These are phyloP conservation scores for Aspergillus quadrilineatus DNA, from an alignment of 2,329 filamentous ascomycete genomes.

Conservation along the genomic window DNA sequence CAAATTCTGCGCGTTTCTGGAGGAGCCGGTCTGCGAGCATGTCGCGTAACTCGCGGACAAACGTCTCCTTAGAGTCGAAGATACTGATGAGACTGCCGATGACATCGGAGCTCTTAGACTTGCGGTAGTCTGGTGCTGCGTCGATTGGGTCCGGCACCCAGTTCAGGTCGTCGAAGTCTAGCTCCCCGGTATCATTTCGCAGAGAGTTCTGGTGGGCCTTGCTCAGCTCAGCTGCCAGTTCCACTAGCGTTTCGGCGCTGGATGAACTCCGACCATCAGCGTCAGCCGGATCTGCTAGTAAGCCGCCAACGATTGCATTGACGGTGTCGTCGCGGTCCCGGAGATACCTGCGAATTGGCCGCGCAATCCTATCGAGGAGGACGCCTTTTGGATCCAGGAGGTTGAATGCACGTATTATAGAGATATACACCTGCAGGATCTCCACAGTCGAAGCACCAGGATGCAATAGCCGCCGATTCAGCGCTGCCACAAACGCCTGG, in stretches of 20 bases:
- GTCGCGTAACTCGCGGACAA: conserved; percentile 89
- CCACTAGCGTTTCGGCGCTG: conserved; percentile 47
- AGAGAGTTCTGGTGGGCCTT: conserved; percentile 43
- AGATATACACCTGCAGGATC: conserved; percentile 67
- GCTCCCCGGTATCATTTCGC: conserved; percentile 58
- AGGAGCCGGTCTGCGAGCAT: conserved; percentile 82
- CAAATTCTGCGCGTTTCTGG: conserved; percentile 64
- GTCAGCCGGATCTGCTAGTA: conserved; percentile 56
- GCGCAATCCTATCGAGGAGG: conserved; percentile 64
- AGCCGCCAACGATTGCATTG: conserved; percentile 63
- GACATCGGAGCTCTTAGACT: conserved; percentile 84
- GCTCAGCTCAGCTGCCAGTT: conserved; percentile 55
- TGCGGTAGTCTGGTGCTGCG: conserved; percentile 86
- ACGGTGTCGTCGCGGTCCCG: conserved; percentile 65
- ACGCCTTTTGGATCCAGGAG: conserved; percentile 65
- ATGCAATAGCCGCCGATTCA: conserved; percentile 58
- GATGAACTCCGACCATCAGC: conserved; percentile 31
- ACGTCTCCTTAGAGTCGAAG: conserved; percentile 84
- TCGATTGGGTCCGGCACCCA: conserved; percentile 94
- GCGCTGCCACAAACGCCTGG: conserved; percentile 52
- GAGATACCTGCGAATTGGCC: conserved; percentile 63
- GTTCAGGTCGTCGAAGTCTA: conserved; percentile 88
- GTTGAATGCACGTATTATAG: conserved; percentile 63
- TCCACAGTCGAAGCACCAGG: conserved; percentile 65
- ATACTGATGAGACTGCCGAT: conserved; percentile 86